phyloP scores from a whole-genome alignment of 1,284 basidiomycete species.

The Rhodotorula mucilaginosa region DNA sequence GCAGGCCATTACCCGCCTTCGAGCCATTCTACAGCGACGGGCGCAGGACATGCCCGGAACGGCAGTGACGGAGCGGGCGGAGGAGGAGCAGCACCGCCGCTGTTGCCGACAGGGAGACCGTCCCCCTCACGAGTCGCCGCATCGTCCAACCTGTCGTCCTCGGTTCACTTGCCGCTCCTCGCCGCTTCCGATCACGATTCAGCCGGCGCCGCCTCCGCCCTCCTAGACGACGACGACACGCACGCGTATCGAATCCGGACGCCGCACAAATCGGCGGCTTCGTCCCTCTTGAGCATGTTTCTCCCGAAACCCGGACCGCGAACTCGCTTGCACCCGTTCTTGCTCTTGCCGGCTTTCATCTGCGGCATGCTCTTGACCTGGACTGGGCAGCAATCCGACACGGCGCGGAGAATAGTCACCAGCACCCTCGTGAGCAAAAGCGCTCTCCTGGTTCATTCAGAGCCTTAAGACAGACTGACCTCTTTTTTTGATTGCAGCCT shows the following conservation, averaged over 20 bases:
- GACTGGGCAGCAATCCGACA: slow-evolving; percentile 25
- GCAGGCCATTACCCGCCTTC: no score
- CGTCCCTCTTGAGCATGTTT: background rate
- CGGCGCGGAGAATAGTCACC: background rate
- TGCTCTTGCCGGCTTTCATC: slow-evolving; percentile 39
- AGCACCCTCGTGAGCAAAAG: slow-evolving; percentile 1
- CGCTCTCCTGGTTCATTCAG: background rate
- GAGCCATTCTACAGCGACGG: no score
- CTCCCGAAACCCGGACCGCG: slow-evolving; percentile 7
- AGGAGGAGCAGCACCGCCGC: no score
- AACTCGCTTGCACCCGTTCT: slow-evolving; percentile 25
- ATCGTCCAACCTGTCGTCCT: background rate
- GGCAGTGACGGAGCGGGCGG: no score
- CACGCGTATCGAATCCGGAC: background rate
- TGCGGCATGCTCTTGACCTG: slow-evolving; percentile 36
- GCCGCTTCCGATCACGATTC: slow-evolving; percentile 10
- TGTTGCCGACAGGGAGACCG: no score
- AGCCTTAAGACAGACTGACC: background rate
- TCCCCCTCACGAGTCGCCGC: no score
- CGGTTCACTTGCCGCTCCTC: slow-evolving; percentile 25
- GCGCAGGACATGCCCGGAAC: no score
- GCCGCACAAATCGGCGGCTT: background rate
- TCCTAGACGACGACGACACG: background rate
- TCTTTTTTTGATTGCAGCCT: background rate
- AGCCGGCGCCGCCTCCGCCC: background rate